Conservation (phyloP, 1,284 basidiomycete species). For the Tremellales sp. region DNA sequence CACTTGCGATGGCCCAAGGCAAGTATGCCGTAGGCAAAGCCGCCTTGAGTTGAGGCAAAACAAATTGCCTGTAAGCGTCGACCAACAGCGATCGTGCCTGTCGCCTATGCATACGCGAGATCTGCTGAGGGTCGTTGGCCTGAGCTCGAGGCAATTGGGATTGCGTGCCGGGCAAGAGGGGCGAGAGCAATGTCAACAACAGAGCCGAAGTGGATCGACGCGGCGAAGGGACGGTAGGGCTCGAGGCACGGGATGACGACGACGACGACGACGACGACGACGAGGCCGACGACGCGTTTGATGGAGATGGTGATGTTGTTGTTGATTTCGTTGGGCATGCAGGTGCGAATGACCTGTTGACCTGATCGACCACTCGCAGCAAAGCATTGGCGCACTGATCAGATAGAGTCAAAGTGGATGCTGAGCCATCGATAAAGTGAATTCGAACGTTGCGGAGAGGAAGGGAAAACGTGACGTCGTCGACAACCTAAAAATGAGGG, state of each 20-base stretch:
- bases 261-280: conserved; percentile 11
- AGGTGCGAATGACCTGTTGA: conserved; percentile 44
- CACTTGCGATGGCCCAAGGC: conserved; percentile 39
- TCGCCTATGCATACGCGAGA: conserved; percentile 59
- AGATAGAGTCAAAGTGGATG: conserved; percentile 31
- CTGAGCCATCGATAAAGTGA: conserved; percentile 43
- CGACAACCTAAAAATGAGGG: conserved; percentile 27
- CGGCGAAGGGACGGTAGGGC: conserved; percentile 4
- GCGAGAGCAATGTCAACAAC: conserved; percentile 43
- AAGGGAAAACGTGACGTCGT: conserved; percentile 48
- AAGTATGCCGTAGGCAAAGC: conserved; percentile 41
- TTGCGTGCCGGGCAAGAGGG: conserved; percentile 28
- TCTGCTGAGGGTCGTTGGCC: conserved; percentile 15
- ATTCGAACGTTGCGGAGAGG: conserved; percentile 33
- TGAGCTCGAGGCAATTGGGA: conserved; percentile 6
- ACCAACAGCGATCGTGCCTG: conserved; percentile 69
- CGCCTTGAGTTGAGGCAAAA: conserved; percentile 54
- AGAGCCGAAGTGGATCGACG: conserved; percentile 38
- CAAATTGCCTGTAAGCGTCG: conserved; percentile 66
- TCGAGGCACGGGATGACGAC: conserved; percentile 6
- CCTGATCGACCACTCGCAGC: conserved; percentile 43
- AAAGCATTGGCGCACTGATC: conserved; percentile 28
- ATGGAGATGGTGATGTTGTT: conserved; percentile 1
- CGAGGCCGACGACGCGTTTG: conserved; percentile 5
- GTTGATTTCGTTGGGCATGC: conserved; percentile 2